Evolutionary conservation across 129 eudicot genomes (phyloP), one percentile per base, ranked within the genome.

Genomic region (Glebionis coronaria): DNA sequence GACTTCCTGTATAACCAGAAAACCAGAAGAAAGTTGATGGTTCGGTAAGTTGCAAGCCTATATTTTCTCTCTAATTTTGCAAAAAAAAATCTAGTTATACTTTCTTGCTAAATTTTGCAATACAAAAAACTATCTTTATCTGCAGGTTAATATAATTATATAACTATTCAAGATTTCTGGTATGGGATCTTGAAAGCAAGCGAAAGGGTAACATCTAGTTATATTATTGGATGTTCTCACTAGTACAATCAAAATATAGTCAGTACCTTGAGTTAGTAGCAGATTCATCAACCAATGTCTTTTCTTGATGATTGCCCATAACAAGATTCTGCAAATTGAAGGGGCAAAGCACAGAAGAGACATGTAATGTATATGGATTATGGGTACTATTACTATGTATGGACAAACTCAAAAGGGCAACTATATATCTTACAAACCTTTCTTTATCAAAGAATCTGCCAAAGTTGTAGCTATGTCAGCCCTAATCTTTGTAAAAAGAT

Each of bases 381-480:
- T 35, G 20, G 38, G 60, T 44, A 28, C 44, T 2, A 55, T 29
- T 29, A 54, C 72, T 63, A 64, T 64, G 63, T 54, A 61, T 45
- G 40, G 3, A 54, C 20, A 11, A 42, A 47, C 44, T 18, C 23
- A 12, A 56, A 74, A 58, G 20, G 6, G 9, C 9, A 61, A 46
- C 21, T n/a, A n/a, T 11, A 60, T 72, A 74, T 78, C 72, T 77
- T 67, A 52, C 71, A 49, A 59, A 45, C 73, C 84, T 69, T 65
- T 78, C 74, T 75, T 42, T 40, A 75, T 78, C 47, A 78, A 14
- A 16, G 78, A 61, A 70, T 75, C 76, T 25, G 78, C 77, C 66
- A 78, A 82, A 63, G 67, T 60, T 65, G 72, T 83, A 62, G 82
- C 81, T 4, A 73, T 70, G 68, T 82, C 88, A 8, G 77, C 78